These are phyloP conservation scores for Pilasporangium apinafurcum DNA, from an alignment of 352 stramenopile species.

Conservation along the genomic window DNA sequence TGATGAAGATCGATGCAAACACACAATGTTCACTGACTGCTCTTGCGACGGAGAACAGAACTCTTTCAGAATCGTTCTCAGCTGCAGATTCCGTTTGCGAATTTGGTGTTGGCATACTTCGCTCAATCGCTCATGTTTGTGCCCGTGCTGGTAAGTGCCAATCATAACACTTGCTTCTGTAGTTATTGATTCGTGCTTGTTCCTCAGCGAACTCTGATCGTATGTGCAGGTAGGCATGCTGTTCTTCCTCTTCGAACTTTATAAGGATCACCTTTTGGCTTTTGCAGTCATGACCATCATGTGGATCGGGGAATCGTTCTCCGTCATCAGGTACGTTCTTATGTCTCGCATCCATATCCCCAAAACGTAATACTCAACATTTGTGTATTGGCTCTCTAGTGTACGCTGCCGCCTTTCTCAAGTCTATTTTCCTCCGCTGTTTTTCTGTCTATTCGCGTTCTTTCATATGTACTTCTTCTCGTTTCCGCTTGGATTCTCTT, in stretches of 20 bases:
- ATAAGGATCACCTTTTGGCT: slow-evolving; percentile 89
- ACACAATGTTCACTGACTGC: no score
- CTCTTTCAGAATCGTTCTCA: slow-evolving; percentile 81
- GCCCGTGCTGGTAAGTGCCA: slow-evolving; percentile 78
- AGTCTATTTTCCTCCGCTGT: slow-evolving; percentile 84
- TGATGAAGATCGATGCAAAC: no score
- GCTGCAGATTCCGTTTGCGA: slow-evolving; percentile 59
- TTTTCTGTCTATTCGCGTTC: slow-evolving; percentile 93
- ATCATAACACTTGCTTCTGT: not conserved
- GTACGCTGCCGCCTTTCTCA: slow-evolving; percentile 63
- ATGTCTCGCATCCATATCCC: slow-evolving; percentile 2
- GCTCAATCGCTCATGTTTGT: slow-evolving; percentile 92
- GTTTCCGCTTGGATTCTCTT: slow-evolving; percentile 91
- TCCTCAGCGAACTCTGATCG: not conserved
- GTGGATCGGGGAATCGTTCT: slow-evolving; percentile 89
- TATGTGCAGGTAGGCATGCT: slow-evolving; percentile 84
- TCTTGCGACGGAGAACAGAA: slow-evolving; percentile 28
- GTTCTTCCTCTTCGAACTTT: slow-evolving; percentile 95
- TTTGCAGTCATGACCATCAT: slow-evolving; percentile 88
- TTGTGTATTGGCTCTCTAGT: slow-evolving; percentile 11
- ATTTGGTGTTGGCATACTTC: slow-evolving; percentile 85
- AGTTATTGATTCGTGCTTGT: not conserved
- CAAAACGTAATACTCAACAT: not conserved
- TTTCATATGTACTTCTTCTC: slow-evolving; percentile 95
- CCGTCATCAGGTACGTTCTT: slow-evolving; percentile 63